These are phyloP conservation scores for Daldinia loculata DNA, from an alignment of 495 filamentous ascomycete genomes.

Conservation along the genomic window DNA sequence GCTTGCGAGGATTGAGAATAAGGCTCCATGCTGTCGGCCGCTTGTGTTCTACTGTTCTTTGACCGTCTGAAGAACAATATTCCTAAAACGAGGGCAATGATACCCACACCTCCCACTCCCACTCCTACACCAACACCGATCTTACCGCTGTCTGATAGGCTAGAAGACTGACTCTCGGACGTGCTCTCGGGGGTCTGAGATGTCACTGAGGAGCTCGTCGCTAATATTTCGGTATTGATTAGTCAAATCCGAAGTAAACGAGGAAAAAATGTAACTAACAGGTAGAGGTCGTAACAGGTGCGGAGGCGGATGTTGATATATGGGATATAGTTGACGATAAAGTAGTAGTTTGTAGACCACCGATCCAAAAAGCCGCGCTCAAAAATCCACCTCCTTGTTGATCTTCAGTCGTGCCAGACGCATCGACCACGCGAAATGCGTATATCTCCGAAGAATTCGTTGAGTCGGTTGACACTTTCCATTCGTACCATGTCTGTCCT, in stretches of 20 bases:
- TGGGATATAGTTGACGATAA: background rate
- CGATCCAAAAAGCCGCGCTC: slow-evolving; percentile 38
- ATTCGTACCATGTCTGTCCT: slow-evolving; percentile 36
- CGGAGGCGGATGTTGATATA: background rate
- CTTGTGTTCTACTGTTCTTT: background rate
- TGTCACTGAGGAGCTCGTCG: background rate
- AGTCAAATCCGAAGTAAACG: background rate
- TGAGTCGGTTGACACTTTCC: slow-evolving; percentile 34
- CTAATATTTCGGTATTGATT: background rate
- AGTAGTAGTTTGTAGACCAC: slow-evolving; percentile 16
- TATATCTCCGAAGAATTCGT: slow-evolving; percentile 41
- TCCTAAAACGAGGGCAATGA: background rate
- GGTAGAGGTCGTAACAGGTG: background rate
- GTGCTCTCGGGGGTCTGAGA: background rate
- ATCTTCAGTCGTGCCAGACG: slow-evolving; percentile 26
- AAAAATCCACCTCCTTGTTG: slow-evolving; percentile 34
- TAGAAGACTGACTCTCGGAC: background rate
- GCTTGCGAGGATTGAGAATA: background rate
- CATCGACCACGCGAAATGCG: slow-evolving; percentile 36
- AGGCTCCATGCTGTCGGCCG: background rate
- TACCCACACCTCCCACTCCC: background rate
- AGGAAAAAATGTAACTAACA: background rate
- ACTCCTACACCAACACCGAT: background rate
- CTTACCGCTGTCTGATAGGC: background rate
- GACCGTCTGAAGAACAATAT: background rate